Base-by-base conservation (phyloP, 768 basidiomycete species). In the Russula brevipes region DNA sequence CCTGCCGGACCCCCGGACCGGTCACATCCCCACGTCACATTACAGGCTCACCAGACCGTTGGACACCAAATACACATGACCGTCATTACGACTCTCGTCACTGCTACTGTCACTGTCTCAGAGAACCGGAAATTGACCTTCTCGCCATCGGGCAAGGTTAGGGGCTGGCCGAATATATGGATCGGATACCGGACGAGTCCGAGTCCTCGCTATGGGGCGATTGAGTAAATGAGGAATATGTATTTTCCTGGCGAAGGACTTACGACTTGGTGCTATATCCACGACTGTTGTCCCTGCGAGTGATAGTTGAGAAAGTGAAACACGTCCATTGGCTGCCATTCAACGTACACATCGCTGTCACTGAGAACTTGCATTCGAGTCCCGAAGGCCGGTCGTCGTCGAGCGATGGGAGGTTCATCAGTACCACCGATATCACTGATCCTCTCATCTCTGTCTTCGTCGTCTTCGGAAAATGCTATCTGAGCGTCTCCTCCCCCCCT, bases 291-390 rank as follows among this genome's bases (percentile, higher is more conserved):
- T 64, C 47, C 46, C 57, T 64, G 47, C 11, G 38, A 4, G 30
- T 2, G 47, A 54, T 16, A 5, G 16, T 63, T 5, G 36, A 31
- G 10, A 16, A 24, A 53, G 51, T 30, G 36, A 54, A 45, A n/a
- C 42, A 4, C n/a, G 17, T 39, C 51, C 36, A 17, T 38, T 5
- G 16, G 8, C 9, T 7, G 17, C 36, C 12, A 47, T 53, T 39
- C 52, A 39, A 59, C 62, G 19, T 33, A 63, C 57, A 14, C n/a
- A n/a, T 63, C 62, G 16, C 19, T 50, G 33, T 55, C 63, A 60
- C 63, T 64, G 1, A 54, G 19, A 14, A 64, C 54, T 38, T 55
- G 63, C 8, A 41, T 46, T 14, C 58, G 63, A 54, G 46, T 16
- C 19, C 54, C 14, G 31, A 44, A n/a, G 38, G 46, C 19, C 17